phyloP scores from a whole-genome alignment of 768 basidiomycete species.

The Lentinula aciculospora region DNA sequence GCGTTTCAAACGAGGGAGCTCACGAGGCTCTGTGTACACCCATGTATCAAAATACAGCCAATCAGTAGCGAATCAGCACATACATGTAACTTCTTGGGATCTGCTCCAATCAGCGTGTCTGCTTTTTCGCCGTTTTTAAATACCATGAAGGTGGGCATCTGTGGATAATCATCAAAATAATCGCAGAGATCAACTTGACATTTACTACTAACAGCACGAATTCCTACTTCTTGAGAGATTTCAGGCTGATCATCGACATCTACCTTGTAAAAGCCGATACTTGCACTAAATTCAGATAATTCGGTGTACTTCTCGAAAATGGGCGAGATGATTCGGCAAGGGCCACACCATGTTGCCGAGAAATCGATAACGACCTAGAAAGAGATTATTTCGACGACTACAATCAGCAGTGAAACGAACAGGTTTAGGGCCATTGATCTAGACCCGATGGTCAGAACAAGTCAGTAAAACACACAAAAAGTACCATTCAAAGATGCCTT shows the following conservation, averaged over 20 bases:
- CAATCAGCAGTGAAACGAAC: background rate
- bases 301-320: slow-evolving; percentile 54
- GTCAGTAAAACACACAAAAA: background rate
- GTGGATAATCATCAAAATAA: background rate
- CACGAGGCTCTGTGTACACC: background rate
- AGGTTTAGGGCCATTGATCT: slow-evolving; percentile 41
- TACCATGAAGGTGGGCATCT: slow-evolving; percentile 40
- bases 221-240: slow-evolving; percentile 51
- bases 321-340: slow-evolving; percentile 62
- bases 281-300: slow-evolving; percentile 18
- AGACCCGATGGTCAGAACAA: slow-evolving; percentile 6
- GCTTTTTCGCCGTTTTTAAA: slow-evolving; percentile 31
- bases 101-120: slow-evolving; percentile 42
- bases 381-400: background rate
- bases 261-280: slow-evolving; percentile 64
- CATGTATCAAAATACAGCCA: background rate
- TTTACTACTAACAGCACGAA: slow-evolving; percentile 49
- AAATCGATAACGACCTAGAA: slow-evolving; percentile 52
- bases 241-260: slow-evolving; percentile 58
- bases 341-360: slow-evolving; percentile 76
- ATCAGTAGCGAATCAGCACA: background rate
- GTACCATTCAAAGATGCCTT: slow-evolving; percentile 18
- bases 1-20: slow-evolving; percentile 1
- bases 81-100: slow-evolving; percentile 35
- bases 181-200: background rate